Conservation (phyloP, 2,329 filamentous ascomycete species). For the Diaporthe sp. region DNA sequence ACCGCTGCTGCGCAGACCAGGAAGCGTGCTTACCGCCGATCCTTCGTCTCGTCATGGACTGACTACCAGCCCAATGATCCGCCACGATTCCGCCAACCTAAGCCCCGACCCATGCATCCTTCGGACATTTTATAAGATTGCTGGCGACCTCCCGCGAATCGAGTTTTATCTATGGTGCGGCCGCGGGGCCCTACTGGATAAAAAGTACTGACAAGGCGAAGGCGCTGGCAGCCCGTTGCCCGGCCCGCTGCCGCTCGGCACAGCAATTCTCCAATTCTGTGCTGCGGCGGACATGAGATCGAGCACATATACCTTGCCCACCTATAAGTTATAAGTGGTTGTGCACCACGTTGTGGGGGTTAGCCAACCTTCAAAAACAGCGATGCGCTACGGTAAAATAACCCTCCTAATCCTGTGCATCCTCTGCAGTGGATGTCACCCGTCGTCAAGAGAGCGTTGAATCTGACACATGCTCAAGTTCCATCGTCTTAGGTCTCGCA, state of each 20-base stretch:
- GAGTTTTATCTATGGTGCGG: not conserved
- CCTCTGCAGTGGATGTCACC: not conserved
- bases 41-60: constrained; percentile 13
- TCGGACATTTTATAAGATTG: not conserved
- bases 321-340: not conserved
- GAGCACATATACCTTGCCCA: not conserved
- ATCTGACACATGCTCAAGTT: not conserved
- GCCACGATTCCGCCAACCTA: not conserved
- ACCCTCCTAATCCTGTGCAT: not conserved
- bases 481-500: not conserved
- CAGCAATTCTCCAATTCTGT: not conserved
- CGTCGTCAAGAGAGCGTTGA: not conserved
- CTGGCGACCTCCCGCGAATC: not conserved
- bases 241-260: not conserved
- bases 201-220: not conserved
- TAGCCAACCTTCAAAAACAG: not conserved
- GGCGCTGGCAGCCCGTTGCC: not conserved
- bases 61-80: not conserved
- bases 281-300: not conserved
- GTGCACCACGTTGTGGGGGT: not conserved
- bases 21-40: not conserved
- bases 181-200: not conserved
- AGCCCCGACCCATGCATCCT: not conserved
- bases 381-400: not conserved
- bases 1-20: not conserved